Base-by-base conservation (phyloP, 2,329 filamentous ascomycete genomes). In the Aschersonia sp. region DNA sequence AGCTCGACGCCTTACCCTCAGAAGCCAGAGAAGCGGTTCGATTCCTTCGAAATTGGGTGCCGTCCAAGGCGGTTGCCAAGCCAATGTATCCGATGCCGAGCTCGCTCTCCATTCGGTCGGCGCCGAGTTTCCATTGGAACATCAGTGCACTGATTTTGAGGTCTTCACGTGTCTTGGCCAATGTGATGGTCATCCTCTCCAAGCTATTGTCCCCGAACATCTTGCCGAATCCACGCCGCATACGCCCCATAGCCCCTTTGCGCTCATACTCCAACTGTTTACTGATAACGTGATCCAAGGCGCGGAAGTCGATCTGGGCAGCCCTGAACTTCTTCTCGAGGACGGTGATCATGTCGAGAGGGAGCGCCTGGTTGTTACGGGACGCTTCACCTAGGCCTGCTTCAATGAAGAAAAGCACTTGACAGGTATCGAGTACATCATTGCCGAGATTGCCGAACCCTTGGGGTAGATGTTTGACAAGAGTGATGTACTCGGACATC, bases 71-170 rank as follows among this genome's bases (percentile, higher is more conserved):
- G 8, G 80, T 79, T 1, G 77, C 74, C 6, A 85, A 69, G 5
- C 79, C 79, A 1, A 79, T 79, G 56, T 82, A 85, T 42, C 81
- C 81, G 43, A 83, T 81, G 14, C 79, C 78, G 41, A 77, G 70
- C 10, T 77, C 71, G 12, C 73, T 72, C 53, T 82, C 77, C 12
- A 75, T 72, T 57, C 73, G 76, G 22, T 70, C 68, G 32, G 70
- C 70, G 7, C 77, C 78, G 4, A 83, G 65, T 22, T 73, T 77
- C 78, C 79, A 84, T 53, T 81, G 73, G 59, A 84, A 78, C 54
- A 81, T 72, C 43, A 79, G 67, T 6, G 77, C 73, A 56, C 77
- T 81, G 68, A 83, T 78, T 54, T 73, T 74, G 45, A 84, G 62
- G 2, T 76, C 72, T 53, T 83, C 79, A 8, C 75, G 71, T 10